Evolutionary conservation across 768 basidiomycete genomes (phyloP).

Genomic region (Rhodotorula paludigena): DNA sequence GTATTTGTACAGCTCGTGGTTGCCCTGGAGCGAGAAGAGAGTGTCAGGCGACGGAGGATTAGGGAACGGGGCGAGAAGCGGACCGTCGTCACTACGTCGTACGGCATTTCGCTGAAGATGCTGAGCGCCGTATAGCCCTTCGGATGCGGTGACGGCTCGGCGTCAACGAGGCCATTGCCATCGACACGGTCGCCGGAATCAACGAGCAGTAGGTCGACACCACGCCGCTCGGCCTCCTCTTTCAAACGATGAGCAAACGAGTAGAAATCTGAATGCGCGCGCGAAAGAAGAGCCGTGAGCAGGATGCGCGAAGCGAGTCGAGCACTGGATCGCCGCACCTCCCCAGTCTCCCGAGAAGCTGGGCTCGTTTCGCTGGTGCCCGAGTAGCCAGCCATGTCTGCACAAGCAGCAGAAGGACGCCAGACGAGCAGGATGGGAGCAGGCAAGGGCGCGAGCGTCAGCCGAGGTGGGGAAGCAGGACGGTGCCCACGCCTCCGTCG

Average conservation of each 20-base stretch:
- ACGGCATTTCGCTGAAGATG: slow-evolving; percentile 67
- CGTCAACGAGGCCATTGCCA: slow-evolving; percentile 75
- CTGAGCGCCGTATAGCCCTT: slow-evolving; percentile 59
- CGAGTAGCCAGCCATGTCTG: slow-evolving; percentile 62
- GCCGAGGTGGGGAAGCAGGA: neutral
- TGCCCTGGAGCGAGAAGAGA: slow-evolving; percentile 40
- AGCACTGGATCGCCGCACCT: neutral
- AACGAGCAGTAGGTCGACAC: slow-evolving; percentile 76
- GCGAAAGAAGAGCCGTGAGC: neutral
- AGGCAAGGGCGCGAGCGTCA: neutral
- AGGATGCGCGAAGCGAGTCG: slow-evolving; percentile 49
- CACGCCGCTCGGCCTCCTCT: slow-evolving; percentile 59
- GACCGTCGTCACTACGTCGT: slow-evolving; percentile 69
- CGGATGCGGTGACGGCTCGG: slow-evolving; percentile 56
- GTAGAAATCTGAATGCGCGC: slow-evolving; percentile 64
- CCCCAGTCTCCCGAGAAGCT: slow-evolving; percentile 58
- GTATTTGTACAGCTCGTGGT: slow-evolving; percentile 36
- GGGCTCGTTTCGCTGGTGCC: slow-evolving; percentile 75
- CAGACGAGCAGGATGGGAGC: neutral
- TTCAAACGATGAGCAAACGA: slow-evolving; percentile 85
- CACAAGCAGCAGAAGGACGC: no score
- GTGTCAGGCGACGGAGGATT: slow-evolving; percentile 56
- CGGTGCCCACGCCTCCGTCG: neutral
- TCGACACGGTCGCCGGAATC: slow-evolving; percentile 52
- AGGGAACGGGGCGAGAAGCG: neutral